Conservation (phyloP, 441 rosid genomes). For the Aquilaria agallochum region DNA sequence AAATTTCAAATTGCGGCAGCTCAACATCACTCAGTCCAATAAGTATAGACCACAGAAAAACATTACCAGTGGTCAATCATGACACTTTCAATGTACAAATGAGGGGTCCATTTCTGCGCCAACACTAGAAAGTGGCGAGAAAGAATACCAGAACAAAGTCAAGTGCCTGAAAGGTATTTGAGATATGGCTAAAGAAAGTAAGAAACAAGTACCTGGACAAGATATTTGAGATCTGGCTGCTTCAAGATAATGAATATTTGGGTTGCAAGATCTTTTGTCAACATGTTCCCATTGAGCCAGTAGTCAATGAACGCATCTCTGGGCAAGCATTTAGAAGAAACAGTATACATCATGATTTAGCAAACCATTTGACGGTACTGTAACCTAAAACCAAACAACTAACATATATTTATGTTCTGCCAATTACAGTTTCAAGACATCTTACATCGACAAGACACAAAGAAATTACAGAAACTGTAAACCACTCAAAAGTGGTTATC, state of each 20-base stretch:
- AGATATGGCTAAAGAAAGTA: not conserved
- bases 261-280: slow-evolving; percentile 79
- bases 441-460: too few relatives aligned
- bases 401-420: too few relatives aligned
- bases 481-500: too few relatives aligned
- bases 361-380: too few relatives aligned
- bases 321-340: slow-evolving; percentile 16
- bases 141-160: not conserved
- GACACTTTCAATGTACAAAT: too few relatives aligned
- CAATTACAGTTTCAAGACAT: too few relatives aligned
- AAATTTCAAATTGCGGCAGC: not conserved
- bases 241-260: slow-evolving; percentile 78
- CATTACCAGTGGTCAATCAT: too few relatives aligned
- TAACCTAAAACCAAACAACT: too few relatives aligned
- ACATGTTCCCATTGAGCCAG: slow-evolving; percentile 81
- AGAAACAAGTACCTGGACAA: slow-evolving; percentile 57
- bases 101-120: too few relatives aligned
- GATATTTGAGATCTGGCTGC: slow-evolving; percentile 67
- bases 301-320: slow-evolving; percentile 91
- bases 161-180: not conserved
- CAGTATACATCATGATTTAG: too few relatives aligned
- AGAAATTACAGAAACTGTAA: too few relatives aligned
- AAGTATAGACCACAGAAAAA: not conserved
- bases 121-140: too few relatives aligned
- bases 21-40: not conserved